These are phyloP conservation scores for Coniferiporia sulphurascens DNA, from an alignment of 1,284 basidiomycete species.

Conservation along the genomic window DNA sequence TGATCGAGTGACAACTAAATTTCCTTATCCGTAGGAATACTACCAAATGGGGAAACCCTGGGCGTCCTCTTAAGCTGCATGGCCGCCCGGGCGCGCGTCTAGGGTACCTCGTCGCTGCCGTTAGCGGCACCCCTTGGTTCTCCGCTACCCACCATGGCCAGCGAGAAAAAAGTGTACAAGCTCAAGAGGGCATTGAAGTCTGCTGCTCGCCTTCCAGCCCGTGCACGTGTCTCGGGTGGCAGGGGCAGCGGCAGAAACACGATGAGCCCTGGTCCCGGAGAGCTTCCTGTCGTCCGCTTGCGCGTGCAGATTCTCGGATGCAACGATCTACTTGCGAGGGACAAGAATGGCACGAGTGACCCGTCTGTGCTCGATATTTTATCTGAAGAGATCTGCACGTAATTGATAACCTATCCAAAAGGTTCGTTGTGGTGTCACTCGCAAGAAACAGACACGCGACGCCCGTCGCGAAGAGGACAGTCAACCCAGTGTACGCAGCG, in stretches of 20 bases:
- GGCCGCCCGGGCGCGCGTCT: too few species aligned
- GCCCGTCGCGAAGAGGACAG: constrained; percentile 71
- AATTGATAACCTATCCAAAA: constrained; percentile 26
- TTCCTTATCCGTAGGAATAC: too few species aligned
- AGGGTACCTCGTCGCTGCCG: too few species aligned
- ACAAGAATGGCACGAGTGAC: constrained; percentile 64
- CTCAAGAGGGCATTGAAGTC: constrained; percentile 44
- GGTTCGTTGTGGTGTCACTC: constrained; percentile 71
- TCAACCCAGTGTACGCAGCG: constrained; percentile 70
- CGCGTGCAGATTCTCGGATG: constrained; percentile 65
- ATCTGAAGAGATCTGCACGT: neutral
- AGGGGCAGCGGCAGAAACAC: constrained; percentile 34
- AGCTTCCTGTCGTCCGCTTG: constrained; percentile 59
- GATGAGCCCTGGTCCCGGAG: constrained; percentile 53
- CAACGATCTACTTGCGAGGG: constrained; percentile 54
- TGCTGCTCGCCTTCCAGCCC: constrained; percentile 40
- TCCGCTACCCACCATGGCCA: neutral
- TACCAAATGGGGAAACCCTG: too few species aligned
- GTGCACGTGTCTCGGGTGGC: constrained; percentile 34
- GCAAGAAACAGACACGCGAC: constrained; percentile 68
- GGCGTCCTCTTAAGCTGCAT: too few species aligned
- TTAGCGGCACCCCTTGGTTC: neutral
- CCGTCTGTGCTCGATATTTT: constrained; percentile 47
- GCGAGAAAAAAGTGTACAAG: constrained; percentile 38
- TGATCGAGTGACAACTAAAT: too few species aligned